phyloP scores from a whole-genome alignment of 1,139 yeast species.

The Lizanozyma gosingica region DNA sequence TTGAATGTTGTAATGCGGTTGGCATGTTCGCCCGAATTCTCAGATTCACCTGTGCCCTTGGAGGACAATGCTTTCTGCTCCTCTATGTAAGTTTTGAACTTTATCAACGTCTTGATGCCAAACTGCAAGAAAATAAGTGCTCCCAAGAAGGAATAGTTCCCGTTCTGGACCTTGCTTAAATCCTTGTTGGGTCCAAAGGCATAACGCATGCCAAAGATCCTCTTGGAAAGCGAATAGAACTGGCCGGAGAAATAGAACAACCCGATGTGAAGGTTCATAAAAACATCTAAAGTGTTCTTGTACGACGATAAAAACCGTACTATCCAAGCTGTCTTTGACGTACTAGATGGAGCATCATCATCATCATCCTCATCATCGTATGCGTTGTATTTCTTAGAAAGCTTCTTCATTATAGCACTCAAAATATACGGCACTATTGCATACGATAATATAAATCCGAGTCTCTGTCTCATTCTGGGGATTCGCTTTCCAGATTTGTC shows the following conservation, averaged over 20 bases:
- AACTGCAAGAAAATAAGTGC: slow-evolving; percentile 56
- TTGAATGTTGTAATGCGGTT: slow-evolving; percentile 2
- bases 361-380: slow-evolving; percentile 14
- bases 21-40: background rate
- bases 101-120: slow-evolving; percentile 34
- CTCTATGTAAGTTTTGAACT: slow-evolving; percentile 19
- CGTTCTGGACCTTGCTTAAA: slow-evolving; percentile 29
- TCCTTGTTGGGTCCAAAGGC: slow-evolving; percentile 59
- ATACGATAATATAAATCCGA: slow-evolving; percentile 47
- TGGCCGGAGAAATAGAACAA: slow-evolving; percentile 74
- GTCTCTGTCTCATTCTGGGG: slow-evolving; percentile 39
- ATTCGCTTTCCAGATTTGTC: slow-evolving; percentile 39
- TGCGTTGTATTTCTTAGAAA: slow-evolving; percentile 12
- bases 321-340: slow-evolving; percentile 8
- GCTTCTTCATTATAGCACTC: slow-evolving; percentile 21
- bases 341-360: slow-evolving; percentile 1
- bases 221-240: slow-evolving; percentile 68
- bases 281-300: slow-evolving; percentile 37
- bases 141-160: slow-evolving; percentile 76
- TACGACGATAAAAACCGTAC: slow-evolving; percentile 24
- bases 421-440: slow-evolving; percentile 49
- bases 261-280: slow-evolving; percentile 67
- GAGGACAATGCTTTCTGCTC: slow-evolving; percentile 9
- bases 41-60: slow-evolving; percentile 1
- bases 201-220: slow-evolving; percentile 74